Conservation (phyloP, 148 eudicot species). For the Vaccinium vitisidaea region DNA sequence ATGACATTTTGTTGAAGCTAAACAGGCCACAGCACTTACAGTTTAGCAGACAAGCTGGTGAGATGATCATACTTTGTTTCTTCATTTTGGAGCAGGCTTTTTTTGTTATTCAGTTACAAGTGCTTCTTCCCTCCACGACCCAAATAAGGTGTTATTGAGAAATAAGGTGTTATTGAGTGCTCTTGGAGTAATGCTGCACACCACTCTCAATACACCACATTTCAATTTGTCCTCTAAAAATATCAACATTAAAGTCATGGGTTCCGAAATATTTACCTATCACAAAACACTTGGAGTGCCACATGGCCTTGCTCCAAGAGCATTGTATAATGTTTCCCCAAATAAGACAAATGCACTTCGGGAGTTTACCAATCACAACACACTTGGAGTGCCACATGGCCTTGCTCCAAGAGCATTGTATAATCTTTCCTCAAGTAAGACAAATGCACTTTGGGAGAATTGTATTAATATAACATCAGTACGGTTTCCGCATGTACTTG, state of each 20-base stretch:
- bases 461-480: neutral
- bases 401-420: too few relatives aligned
- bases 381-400: too few relatives aligned
- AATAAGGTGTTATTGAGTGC: too few relatives aligned
- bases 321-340: too few relatives aligned
- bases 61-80: constrained; percentile 20
- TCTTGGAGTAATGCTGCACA: too few relatives aligned
- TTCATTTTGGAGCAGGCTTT: neutral
- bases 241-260: too few relatives aligned
- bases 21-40: constrained; percentile 82
- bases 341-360: neutral
- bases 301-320: too few relatives aligned
- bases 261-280: too few relatives aligned
- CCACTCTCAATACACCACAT: too few relatives aligned
- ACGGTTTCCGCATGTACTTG: neutral
- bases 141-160: too few relatives aligned
- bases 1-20: constrained; percentile 49
- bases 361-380: neutral
- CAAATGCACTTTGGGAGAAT: neutral
- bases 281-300: too few relatives aligned
- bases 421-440: neutral
- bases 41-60: constrained; percentile 99
- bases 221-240: too few relatives aligned
- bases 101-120: neutral
- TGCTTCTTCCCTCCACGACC: neutral